Conservation (phyloP, 1,284 basidiomycete species). For the Naganishia cerealis region DNA sequence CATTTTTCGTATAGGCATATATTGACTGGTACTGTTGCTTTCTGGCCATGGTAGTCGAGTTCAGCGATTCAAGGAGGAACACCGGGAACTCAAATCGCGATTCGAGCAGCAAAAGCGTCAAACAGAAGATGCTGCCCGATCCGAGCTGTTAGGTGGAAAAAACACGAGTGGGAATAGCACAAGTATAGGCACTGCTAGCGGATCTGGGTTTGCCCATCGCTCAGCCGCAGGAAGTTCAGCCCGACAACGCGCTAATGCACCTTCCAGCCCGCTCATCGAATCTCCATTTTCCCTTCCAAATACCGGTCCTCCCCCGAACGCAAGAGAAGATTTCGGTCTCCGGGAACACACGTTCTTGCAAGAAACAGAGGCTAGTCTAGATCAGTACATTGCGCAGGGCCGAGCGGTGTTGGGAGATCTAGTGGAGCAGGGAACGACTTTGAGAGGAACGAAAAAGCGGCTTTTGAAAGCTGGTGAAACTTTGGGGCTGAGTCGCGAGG, state of each 20-base stretch:
- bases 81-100: conserved; percentile 53
- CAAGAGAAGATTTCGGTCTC: conserved; percentile 72
- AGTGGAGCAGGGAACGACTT: conserved; percentile 81
- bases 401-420: conserved; percentile 83
- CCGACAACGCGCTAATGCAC: conserved; percentile 56
- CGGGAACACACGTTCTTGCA: conserved; percentile 83
- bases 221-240: conserved; percentile 53
- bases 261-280: conserved; percentile 51
- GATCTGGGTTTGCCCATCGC: conserved; percentile 51
- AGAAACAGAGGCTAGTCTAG: conserved; percentile 73
- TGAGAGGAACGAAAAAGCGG: conserved; percentile 84
- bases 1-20: neutral
- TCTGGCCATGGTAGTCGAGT: conserved; percentile 48
- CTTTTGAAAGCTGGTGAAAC: conserved; percentile 87
- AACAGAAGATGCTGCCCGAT: conserved; percentile 51
- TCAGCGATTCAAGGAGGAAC: conserved; percentile 55
- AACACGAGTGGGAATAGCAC: conserved; percentile 18
- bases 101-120: conserved; percentile 55
- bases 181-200: conserved; percentile 11
- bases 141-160: conserved; percentile 47
- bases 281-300: conserved; percentile 42
- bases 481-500: conserved; percentile 81
- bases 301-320: conserved; percentile 58
- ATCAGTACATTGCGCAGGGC: conserved; percentile 87
- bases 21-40: neutral